phyloP scores from a whole-genome alignment of 148 eudicot genomes.

The Rhododendron simsii region DNA sequence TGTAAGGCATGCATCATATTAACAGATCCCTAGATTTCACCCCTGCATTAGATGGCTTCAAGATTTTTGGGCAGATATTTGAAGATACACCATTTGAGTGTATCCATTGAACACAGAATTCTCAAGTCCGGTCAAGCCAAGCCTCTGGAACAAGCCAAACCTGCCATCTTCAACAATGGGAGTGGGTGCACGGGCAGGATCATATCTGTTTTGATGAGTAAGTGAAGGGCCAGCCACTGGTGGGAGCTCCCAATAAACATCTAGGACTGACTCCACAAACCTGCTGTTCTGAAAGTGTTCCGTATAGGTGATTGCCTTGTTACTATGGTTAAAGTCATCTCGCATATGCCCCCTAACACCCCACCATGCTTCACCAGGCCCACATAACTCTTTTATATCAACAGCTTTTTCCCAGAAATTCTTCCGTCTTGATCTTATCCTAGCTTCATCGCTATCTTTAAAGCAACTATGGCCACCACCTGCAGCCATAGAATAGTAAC shows the following conservation, averaged over 20 bases:
- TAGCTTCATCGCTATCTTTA: conserved; percentile 87
- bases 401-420: conserved; percentile 93
- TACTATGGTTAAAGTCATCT: conserved; percentile 91
- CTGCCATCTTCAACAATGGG: conserved; percentile 96
- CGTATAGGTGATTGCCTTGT: conserved; percentile 55
- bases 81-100: conserved; percentile 95
- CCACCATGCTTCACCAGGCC: conserved; percentile 93
- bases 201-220: conserved; percentile 92
- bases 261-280: conserved; percentile 83
- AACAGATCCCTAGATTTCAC: conserved; percentile 14
- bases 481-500: conserved; percentile 12
- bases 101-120: conserved; percentile 86
- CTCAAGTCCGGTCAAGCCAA: conserved; percentile 58
- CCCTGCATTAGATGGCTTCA: conserved; percentile 10
- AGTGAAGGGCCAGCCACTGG: conserved; percentile 95
- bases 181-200: conserved; percentile 72
- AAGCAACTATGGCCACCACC: conserved; percentile 99
- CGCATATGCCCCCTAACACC: conserved; percentile 91
- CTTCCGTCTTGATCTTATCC: conserved; percentile 63
- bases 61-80: conserved; percentile 52
- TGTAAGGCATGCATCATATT: conserved; percentile 1
- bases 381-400: conserved; percentile 78
- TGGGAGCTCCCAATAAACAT: conserved; percentile 94
- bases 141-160: conserved; percentile 70
- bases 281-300: conserved; percentile 88